Conservation (phyloP, 352 stramenopile species). For the Globisporangium orthogonon region DNA sequence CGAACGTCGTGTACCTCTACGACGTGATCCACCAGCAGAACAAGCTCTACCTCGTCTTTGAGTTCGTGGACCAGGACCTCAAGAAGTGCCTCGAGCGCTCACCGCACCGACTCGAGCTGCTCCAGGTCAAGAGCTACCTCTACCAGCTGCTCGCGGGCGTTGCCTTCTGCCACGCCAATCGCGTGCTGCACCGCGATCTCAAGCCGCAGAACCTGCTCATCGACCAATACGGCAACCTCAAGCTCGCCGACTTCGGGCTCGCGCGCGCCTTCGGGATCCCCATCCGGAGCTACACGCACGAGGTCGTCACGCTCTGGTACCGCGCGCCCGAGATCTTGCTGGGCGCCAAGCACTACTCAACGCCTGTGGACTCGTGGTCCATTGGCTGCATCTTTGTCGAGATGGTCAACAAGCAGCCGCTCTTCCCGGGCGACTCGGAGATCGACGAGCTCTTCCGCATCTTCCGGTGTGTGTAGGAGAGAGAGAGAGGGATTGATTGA, state of each 20-base stretch:
- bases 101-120: conserved; percentile 79
- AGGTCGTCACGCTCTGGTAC: conserved; percentile 97
- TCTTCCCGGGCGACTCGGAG: conserved; percentile 94
- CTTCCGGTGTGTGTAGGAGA: conserved; percentile 65
- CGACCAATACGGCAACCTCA: conserved; percentile 82
- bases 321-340: conserved; percentile 93
- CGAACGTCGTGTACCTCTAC: conserved; percentile 90
- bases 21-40: conserved; percentile 83
- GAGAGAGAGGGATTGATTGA: no score
- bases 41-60: conserved; percentile 86
- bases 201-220: conserved; percentile 97
- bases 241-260: conserved; percentile 92
- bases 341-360: conserved; percentile 92
- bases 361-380: conserved; percentile 91
- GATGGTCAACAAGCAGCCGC: conserved; percentile 88
- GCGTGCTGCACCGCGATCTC: conserved; percentile 96
- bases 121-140: conserved; percentile 82
- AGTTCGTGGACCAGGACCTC: conserved; percentile 84
- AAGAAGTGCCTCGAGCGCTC: conserved; percentile 91
- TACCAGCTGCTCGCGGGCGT: conserved; percentile 82
- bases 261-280: conserved; percentile 85
- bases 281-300: conserved; percentile 88
- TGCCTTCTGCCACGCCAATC: conserved; percentile 94
- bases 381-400: conserved; percentile 93
- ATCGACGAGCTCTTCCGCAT: conserved; percentile 99